A percentile compares a stretch with the other conserved stretches of the same genome.
phyloP scores from a whole-genome alignment of 192 early-diverging fungal genomes.

The Funneliformis mosseae region DNA sequence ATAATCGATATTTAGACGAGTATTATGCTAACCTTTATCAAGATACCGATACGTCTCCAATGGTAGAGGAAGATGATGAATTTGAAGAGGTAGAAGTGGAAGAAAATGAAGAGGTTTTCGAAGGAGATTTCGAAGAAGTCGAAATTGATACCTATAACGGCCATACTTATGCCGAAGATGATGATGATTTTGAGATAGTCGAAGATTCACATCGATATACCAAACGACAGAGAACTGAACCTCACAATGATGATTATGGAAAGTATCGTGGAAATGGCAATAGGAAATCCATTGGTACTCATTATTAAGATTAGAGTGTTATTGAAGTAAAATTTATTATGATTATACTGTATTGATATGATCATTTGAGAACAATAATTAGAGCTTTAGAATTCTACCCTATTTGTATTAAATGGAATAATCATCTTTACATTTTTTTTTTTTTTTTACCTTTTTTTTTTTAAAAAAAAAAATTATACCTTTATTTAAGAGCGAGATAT shows the following conservation, averaged over 20 bases:
- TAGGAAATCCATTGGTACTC: background rate
- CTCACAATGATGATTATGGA: background rate
- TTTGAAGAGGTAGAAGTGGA: constrained; percentile 7
- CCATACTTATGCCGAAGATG: background rate
- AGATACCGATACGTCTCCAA: constrained; percentile 27
- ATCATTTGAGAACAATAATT: background rate
- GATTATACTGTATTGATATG: background rate
- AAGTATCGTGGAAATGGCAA: background rate
- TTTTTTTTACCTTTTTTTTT: too few species aligned
- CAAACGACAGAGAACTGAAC: constrained; percentile 3
- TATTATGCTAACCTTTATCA: constrained; percentile 34
- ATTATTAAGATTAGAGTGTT: background rate
- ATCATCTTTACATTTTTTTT: background rate
- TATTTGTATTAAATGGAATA: background rate
- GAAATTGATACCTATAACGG: background rate
- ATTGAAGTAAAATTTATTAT: background rate
- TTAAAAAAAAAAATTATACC: too few species aligned
- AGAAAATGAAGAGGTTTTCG: constrained; percentile 22
- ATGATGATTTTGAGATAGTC: constrained; percentile 18
- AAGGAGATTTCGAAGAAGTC: background rate
- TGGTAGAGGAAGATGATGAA: constrained; percentile 35
- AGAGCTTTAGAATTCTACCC: background rate
- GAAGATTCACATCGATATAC: constrained; percentile 7
- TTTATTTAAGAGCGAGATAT: too few species aligned
- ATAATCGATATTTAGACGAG: constrained; percentile 35